Conservation (phyloP, 768 basidiomycete species). For the Russula sp. region DNA sequence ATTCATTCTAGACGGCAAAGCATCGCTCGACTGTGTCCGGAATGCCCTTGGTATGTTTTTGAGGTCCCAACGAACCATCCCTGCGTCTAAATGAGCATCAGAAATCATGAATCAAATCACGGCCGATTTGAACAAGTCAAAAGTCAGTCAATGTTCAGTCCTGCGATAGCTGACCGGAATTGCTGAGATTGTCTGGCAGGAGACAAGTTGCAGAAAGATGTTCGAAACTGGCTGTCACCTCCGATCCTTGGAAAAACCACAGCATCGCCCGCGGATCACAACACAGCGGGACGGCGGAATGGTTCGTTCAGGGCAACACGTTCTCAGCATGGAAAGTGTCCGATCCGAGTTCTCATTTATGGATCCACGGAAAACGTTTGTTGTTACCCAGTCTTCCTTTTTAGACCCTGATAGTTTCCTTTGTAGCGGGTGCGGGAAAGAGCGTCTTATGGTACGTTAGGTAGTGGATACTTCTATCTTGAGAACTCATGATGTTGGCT, state of each 20-base stretch:
- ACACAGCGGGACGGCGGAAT: not conserved
- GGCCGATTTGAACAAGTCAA: not conserved
- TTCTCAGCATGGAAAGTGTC: conserved; percentile 2
- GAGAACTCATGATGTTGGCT: not conserved
- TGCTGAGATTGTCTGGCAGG: not conserved
- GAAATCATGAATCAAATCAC: not conserved
- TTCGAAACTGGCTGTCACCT: not conserved
- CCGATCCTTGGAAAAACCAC: not conserved
- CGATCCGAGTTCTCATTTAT: not conserved
- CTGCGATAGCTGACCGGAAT: not conserved
- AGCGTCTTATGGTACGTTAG: not conserved
- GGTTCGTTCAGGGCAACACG: not conserved
- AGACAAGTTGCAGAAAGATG: not conserved
- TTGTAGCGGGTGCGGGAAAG: not conserved
- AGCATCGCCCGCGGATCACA: not conserved
- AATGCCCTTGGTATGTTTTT: not conserved
- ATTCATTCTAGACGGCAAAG: not conserved
- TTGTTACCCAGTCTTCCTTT: not conserved
- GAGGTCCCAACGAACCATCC: too few species aligned
- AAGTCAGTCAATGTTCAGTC: not conserved
- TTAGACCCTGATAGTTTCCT: not conserved
- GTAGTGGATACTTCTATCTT: not conserved
- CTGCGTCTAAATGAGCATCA: not conserved
- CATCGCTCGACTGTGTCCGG: not conserved
- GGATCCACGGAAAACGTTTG: not conserved